phyloP scores from a whole-genome alignment of 2,329 filamentous ascomycete genomes.

The Penicillium sp. region DNA sequence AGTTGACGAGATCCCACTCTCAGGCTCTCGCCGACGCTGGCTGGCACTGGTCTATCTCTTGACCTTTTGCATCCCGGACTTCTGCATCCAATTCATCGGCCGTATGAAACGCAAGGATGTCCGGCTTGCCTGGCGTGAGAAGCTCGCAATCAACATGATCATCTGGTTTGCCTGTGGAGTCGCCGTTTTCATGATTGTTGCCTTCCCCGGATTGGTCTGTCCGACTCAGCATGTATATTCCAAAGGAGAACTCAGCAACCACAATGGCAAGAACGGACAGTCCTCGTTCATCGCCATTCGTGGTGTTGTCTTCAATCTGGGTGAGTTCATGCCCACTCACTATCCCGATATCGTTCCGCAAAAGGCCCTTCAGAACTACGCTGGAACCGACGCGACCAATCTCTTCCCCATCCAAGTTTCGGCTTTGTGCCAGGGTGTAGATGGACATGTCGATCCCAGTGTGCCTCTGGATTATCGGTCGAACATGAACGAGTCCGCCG shows the following conservation, averaged over 20 bases:
- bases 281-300: conserved; percentile 73
- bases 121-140: conserved; percentile 90
- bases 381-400: conserved; percentile 76
- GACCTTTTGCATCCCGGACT: conserved; percentile 84
- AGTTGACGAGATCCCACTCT: conserved; percentile 76
- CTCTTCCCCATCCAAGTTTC: conserved; percentile 94
- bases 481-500: conserved; percentile 64
- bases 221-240: conserved; percentile 87
- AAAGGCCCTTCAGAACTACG: conserved; percentile 69
- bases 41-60: conserved; percentile 74
- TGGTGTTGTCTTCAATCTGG: conserved; percentile 81
- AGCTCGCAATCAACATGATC: conserved; percentile 93
- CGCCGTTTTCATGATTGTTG: conserved; percentile 82
- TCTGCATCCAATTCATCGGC: conserved; percentile 68
- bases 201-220: conserved; percentile 82
- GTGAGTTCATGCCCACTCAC: conserved; percentile 66
- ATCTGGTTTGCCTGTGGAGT: conserved; percentile 83
- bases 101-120: conserved; percentile 90
- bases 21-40: conserved; percentile 82
- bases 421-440: conserved; percentile 75
- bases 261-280: conserved; percentile 64
- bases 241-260: conserved; percentile 64
- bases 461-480: conserved; percentile 81
- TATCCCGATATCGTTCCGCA: conserved; percentile 64
- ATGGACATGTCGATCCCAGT: conserved; percentile 59